These are phyloP conservation scores for Monascus ruber DNA, from an alignment of 2,329 filamentous ascomycete genomes.

Conservation along the genomic window DNA sequence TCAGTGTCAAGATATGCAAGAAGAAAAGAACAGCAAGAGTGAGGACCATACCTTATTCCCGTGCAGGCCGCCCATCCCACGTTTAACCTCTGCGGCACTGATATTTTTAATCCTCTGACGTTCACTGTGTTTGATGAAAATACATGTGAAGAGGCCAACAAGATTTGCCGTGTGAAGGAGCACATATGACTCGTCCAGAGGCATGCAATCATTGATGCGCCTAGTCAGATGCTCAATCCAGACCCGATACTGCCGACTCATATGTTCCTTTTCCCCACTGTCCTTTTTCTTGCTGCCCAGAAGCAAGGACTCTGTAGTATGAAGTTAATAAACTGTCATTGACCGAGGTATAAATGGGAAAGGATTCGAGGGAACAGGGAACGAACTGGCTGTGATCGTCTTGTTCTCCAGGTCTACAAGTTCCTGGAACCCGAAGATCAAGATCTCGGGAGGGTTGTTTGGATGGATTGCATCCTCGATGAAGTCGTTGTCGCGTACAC, in stretches of 20 bases:
- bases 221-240: constrained; percentile 86
- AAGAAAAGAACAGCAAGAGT: background rate
- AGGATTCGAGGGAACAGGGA: background rate
- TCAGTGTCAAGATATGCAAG: background rate
- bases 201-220: constrained; percentile 73
- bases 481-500: constrained; percentile 66
- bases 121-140: constrained; percentile 78
- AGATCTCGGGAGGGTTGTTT: constrained; percentile 72
- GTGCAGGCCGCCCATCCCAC: constrained; percentile 88
- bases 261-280: constrained; percentile 64
- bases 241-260: constrained; percentile 94
- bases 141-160: constrained; percentile 88
- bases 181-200: constrained; percentile 64
- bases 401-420: constrained; percentile 97
- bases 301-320: constrained; percentile 59
- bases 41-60: constrained; percentile 63
- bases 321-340: constrained; percentile 14
- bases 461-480: constrained; percentile 67
- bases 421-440: constrained; percentile 96
- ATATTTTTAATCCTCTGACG: constrained; percentile 67
- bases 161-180: constrained; percentile 80
- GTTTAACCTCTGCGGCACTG: constrained; percentile 74
- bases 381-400: constrained; percentile 79
- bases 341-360: background rate
- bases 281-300: constrained; percentile 72